These are phyloP conservation scores for Inonotus hispidus DNA, from an alignment of 1,284 basidiomycete genomes.

Conservation along the genomic window DNA sequence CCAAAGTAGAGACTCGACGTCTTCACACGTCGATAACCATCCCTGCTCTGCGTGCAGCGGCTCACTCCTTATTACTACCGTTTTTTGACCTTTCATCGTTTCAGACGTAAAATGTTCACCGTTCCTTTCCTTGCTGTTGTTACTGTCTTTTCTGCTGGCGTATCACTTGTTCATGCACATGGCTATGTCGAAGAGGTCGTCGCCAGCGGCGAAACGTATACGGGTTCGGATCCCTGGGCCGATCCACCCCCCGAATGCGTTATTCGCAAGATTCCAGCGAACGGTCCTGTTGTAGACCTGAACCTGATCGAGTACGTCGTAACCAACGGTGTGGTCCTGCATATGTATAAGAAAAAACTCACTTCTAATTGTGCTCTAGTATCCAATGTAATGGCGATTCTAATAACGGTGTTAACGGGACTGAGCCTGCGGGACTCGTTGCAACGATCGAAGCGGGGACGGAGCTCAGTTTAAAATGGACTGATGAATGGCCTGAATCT, in stretches of 20 bases:
- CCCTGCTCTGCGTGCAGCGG: background rate
- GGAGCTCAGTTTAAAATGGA: constrained; percentile 41
- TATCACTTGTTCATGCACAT: constrained; percentile 23
- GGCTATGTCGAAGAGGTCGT: constrained; percentile 34
- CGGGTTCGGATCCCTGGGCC: constrained; percentile 34
- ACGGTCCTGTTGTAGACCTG: constrained; percentile 33
- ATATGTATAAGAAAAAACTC: constrained; percentile 6
- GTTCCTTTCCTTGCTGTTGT: background rate
- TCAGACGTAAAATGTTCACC: background rate
- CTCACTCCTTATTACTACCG: background rate
- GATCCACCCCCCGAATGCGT: constrained; percentile 39
- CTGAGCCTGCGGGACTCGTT: constrained; percentile 38
- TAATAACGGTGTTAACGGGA: constrained; percentile 34
- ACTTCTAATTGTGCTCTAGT: constrained; percentile 22
- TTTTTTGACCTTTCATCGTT: background rate
- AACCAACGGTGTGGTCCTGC: background rate
- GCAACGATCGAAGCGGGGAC: constrained; percentile 42
- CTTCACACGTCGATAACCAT: background rate
- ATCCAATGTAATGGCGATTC: constrained; percentile 41
- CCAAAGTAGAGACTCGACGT: background rate
- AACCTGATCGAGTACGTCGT: constrained; percentile 26
- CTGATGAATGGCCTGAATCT: constrained; percentile 40
- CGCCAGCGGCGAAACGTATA: constrained; percentile 28
- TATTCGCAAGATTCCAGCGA: constrained; percentile 42
- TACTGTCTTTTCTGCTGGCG: background rate